phyloP scores from a whole-genome alignment of 768 basidiomycete species.

The Collybiopsis luxurians region DNA sequence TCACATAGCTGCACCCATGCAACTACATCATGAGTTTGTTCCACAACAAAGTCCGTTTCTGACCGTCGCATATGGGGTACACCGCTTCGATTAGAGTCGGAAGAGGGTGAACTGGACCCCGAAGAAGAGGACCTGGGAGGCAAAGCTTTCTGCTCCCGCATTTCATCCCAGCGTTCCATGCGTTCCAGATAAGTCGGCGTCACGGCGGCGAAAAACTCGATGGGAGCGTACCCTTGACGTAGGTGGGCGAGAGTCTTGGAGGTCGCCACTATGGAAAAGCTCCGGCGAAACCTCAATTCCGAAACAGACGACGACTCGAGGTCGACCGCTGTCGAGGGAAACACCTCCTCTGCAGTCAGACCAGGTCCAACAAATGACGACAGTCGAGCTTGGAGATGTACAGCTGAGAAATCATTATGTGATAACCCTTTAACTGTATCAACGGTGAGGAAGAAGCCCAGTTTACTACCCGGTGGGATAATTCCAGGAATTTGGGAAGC shows the following conservation, averaged over 20 bases:
- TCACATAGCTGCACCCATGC: conserved; percentile 86
- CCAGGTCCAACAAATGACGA: conserved; percentile 82
- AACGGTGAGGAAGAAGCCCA: conserved; percentile 81
- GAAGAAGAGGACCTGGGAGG: conserved; percentile 35
- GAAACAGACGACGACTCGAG: conserved; percentile 69
- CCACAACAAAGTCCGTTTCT: conserved; percentile 87
- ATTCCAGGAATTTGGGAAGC: conserved; percentile 70
- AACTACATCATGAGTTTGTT: conserved; percentile 89
- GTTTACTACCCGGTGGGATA: conserved; percentile 73
- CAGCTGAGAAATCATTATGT: conserved; percentile 81
- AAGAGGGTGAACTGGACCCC: conserved; percentile 17
- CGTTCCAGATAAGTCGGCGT: conserved; percentile 84
- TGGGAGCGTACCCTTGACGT: conserved; percentile 72
- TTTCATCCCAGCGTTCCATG: conserved; percentile 91
- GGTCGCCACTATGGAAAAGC: conserved; percentile 75
- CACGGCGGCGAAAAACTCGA: conserved; percentile 88
- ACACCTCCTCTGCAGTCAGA: conserved; percentile 74
- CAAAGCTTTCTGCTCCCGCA: conserved; percentile 70
- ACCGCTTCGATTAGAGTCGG: conserved; percentile 30
- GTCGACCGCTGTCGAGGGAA: conserved; percentile 72
- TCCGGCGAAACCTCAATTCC: conserved; percentile 80
- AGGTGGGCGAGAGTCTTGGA: conserved; percentile 72
- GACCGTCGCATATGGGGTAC: conserved; percentile 84
- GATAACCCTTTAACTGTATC: conserved; percentile 89
- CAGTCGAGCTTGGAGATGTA: conserved; percentile 86